A percentile compares a stretch with the other conserved stretches of the same genome.
These are phyloP conservation scores for Phytophthora melonis DNA, from an alignment of 352 stramenopile genomes.

Conservation along the genomic window DNA sequence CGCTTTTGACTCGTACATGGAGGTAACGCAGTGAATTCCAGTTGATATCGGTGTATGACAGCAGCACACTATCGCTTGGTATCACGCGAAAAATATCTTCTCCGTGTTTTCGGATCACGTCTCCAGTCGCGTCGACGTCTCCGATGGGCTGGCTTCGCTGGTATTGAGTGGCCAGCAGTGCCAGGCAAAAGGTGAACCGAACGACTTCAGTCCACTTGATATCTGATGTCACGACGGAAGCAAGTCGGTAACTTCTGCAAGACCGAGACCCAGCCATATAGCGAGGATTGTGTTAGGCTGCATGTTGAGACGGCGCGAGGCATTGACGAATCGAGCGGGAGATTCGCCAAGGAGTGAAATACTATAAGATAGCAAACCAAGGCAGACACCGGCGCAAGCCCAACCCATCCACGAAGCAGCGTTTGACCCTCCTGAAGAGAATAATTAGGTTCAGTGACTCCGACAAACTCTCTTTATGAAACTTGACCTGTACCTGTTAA, in stretches of 20 bases:
- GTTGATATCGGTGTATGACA: conserved; percentile 87
- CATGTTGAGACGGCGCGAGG: conserved; percentile 91
- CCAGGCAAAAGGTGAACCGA: conserved; percentile 27
- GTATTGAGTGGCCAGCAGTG: conserved; percentile 32
- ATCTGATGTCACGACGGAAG: conserved; percentile 5
- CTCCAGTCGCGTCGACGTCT: too few relatives aligned
- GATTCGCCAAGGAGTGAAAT: conserved; percentile 94
- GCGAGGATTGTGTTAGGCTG: too few relatives aligned
- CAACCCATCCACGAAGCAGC: conserved; percentile 11
- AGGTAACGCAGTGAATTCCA: conserved; percentile 86
- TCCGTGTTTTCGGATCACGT: conserved; percentile 48
- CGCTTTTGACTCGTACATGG: conserved; percentile 35
- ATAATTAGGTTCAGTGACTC: background rate
- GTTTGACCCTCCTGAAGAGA: conserved; percentile 4
- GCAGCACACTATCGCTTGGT: conserved; percentile 56
- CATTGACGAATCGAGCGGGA: conserved; percentile 88
- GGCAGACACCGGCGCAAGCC: conserved; percentile 50
- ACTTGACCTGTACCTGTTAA: conserved; percentile 26
- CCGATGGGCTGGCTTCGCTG: conserved; percentile 7
- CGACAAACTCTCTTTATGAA: background rate
- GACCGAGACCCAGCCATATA: conserved; percentile 80
- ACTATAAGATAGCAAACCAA: conserved; percentile 87
- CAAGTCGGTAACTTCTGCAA: conserved; percentile 37
- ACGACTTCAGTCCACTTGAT: conserved; percentile 5
- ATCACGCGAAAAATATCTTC: conserved; percentile 56